Percentiles rank a stretch among this genome's conserved stretches.
Conservation (phyloP, 345 rosid species). For the thale cress (Arabidopsis thaliana) region TAIR10.1 NC_003076.8:7141001-7141500, state of each 20-base stretch:
- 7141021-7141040: constrained; percentile 56
- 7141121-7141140: constrained; percentile 67
- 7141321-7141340: constrained; percentile 52
- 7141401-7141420: constrained; percentile 71
- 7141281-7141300: neutral
- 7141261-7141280: constrained; percentile 12
- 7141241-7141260: constrained; percentile 74
- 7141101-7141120: neutral
- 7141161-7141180: constrained; percentile 74
- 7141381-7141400: constrained; percentile 94
- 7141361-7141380: constrained; percentile 87
- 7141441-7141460: constrained; percentile 62
- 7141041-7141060: neutral
- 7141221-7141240: constrained; percentile 81
- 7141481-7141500: constrained; percentile 3
- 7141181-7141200: constrained; percentile 79
- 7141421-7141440: constrained; percentile 62
- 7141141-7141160: constrained; percentile 55
- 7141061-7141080: too few relatives aligned
- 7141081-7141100: neutral
- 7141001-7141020: constrained; percentile 63
- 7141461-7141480: constrained; percentile 82
- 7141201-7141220: constrained; percentile 82
- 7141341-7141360: constrained; percentile 71
- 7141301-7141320: neutral